phyloP scores from a whole-genome alignment of 768 basidiomycete species.

The Calocybe cyanea region DNA sequence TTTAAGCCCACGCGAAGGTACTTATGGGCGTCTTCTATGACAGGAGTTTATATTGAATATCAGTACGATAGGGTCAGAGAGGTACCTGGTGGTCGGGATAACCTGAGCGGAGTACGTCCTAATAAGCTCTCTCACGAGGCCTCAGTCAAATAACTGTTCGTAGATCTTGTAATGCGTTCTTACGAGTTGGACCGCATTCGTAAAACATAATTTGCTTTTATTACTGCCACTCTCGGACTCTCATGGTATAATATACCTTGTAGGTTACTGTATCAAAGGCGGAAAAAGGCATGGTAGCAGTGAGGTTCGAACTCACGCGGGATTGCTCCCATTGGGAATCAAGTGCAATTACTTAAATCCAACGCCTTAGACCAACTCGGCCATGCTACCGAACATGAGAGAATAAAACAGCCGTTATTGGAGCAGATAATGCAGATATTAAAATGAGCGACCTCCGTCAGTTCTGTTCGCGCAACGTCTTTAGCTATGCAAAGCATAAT shows the following conservation, averaged over 20 bases:
- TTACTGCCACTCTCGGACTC: too few relatives aligned
- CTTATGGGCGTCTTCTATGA: constrained; percentile 8
- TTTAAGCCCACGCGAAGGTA: constrained; percentile 74
- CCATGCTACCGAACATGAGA: constrained; percentile 63
- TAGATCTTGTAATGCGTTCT: too few relatives aligned
- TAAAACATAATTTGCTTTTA: too few relatives aligned
- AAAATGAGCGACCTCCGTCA: too few relatives aligned
- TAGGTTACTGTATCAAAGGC: too few relatives aligned
- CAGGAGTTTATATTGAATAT: neutral
- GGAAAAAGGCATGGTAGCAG: constrained; percentile 55
- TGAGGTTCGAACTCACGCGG: constrained; percentile 93
- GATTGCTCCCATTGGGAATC: constrained; percentile 80
- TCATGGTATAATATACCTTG: too few relatives aligned
- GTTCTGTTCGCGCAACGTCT: too few relatives aligned
- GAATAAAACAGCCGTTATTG: too few relatives aligned
- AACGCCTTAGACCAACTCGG: constrained; percentile 92
- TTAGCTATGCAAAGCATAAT: too few relatives aligned
- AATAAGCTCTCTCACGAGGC: neutral
- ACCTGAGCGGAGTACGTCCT: constrained; percentile 39
- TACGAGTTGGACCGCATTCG: too few relatives aligned
- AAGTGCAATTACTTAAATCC: constrained; percentile 67
- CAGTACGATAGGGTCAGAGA: constrained; percentile 54
- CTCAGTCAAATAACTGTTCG: neutral
- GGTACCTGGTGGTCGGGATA: constrained; percentile 65
- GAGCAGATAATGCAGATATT: too few relatives aligned